Evolutionary conservation across 176 grass and related monocot species (phyloP), one percentile per base, ranked within the genome.

Genomic region (Cenchrus purpureus): DNA sequence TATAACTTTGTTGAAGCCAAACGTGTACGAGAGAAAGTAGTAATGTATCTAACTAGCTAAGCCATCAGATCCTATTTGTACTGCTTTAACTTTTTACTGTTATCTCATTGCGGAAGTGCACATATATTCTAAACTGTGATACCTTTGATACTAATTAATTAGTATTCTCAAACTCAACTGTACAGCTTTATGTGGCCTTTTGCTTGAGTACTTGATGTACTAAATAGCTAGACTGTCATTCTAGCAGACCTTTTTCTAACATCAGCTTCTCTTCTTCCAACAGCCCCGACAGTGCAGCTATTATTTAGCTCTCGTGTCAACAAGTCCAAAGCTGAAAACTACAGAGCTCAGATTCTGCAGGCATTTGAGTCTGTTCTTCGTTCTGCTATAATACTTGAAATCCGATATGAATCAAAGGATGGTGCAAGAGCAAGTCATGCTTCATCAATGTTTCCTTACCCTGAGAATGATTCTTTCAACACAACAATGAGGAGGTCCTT

Each of bases 361-460:
- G 97, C 97, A 87, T 99, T 99, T 77, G 91, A 99, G 76, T 95
- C 82, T 82, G 92, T 95, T 51, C 88, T 99, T 71, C 85, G 68
- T 69, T 94, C 91, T 79, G 71, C 89, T 16, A 91, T 94, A 90
- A 96, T 91, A 85, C 97, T 99, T 63, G 88, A 99, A 92, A 96
- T 99, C 19, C 78, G 91, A 87, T 92, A 95, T 72, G 94, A 94
- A 79, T 85, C 91, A 58, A 92, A 80, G 78, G 88, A 83, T 67
- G 66, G 73, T 64, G 61, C 55, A 10, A 79, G 81, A 69, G 44
- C 51, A 43, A 34, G 73, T 49, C 86, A 82, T 81, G 66, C 68
- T 82, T 25, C 77, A 57, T 66, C 81, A 73, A 57, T 82, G 68
- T 89, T 86, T 81, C 74, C 89, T 67, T 59, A 82, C 48, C 34